Evolutionary conservation across 495 filamentous ascomycete species (phyloP).

Genomic region (Penicillium maclennaniae): DNA sequence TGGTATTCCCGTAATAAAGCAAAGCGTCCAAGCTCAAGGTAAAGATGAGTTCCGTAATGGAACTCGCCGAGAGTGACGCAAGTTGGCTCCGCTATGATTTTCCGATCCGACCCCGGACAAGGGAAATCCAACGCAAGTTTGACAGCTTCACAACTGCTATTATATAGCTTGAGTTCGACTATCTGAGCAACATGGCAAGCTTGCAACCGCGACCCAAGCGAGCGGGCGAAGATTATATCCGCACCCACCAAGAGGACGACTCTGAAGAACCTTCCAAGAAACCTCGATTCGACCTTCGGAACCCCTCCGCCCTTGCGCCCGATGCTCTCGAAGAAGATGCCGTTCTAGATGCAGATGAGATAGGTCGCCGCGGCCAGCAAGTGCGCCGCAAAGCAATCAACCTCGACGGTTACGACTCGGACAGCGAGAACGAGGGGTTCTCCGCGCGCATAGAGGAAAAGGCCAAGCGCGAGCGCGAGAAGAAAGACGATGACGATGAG

Average conservation of each 20-base stretch:
- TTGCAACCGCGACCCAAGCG: slow-evolving; percentile 74
- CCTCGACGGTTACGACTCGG: slow-evolving; percentile 93
- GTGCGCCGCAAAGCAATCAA: slow-evolving; percentile 90
- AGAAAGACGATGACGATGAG: slow-evolving; percentile 51
- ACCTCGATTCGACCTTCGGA: slow-evolving; percentile 90
- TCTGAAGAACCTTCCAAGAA: slow-evolving; percentile 63
- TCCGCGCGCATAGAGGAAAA: slow-evolving; percentile 61
- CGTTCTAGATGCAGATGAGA: slow-evolving; percentile 85
- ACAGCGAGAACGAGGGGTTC: slow-evolving; percentile 90
- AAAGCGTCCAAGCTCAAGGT: slow-evolving; percentile 1
- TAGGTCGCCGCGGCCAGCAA: slow-evolving; percentile 71
- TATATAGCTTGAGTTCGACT: neutral
- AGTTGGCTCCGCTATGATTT: slow-evolving; percentile 42
- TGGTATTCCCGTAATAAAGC: neutral
- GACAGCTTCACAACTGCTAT: slow-evolving; percentile 1
- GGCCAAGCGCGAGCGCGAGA: slow-evolving; percentile 47
- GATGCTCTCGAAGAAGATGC: slow-evolving; percentile 75
- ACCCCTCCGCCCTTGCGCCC: slow-evolving; percentile 83
- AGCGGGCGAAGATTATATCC: slow-evolving; percentile 72
- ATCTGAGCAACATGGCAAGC: slow-evolving; percentile 51
- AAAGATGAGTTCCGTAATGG: neutral
- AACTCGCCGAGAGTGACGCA: slow-evolving; percentile 38
- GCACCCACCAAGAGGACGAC: slow-evolving; percentile 60
- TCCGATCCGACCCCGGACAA: slow-evolving; percentile 43
- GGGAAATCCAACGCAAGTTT: slow-evolving; percentile 14